Evolutionary conservation across 768 basidiomycete genomes (phyloP).

Genomic region (Tulasnella sp.): DNA sequence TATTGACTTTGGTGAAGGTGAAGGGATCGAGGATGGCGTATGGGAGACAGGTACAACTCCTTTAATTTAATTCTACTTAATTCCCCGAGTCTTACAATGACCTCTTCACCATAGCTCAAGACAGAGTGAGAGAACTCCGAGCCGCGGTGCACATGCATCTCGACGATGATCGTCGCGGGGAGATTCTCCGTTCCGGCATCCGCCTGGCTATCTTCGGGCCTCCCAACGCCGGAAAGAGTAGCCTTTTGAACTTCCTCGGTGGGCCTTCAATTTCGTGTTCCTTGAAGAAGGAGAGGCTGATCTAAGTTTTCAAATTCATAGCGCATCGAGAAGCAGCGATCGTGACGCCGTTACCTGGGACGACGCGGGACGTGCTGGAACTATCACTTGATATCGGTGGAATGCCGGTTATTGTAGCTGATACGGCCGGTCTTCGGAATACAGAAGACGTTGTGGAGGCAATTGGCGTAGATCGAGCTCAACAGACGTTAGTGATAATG

Average conservation of each 20-base stretch:
- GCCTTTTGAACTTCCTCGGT: constrained; percentile 77
- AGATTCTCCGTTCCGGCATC: constrained; percentile 73
- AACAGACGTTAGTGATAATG: constrained; percentile 46
- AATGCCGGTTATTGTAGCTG: constrained; percentile 65
- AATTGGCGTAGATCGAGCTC: constrained; percentile 72
- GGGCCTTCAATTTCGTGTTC: constrained; percentile 12
- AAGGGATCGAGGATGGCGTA: constrained; percentile 77
- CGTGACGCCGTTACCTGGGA: constrained; percentile 78
- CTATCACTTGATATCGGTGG: constrained; percentile 83
- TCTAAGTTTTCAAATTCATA: constrained; percentile 25
- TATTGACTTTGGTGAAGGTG: constrained; percentile 89
- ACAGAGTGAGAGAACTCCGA: constrained; percentile 40
- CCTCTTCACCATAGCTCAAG: constrained; percentile 37
- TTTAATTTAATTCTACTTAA: background rate
- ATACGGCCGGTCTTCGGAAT: constrained; percentile 74
- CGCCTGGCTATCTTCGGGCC: constrained; percentile 83
- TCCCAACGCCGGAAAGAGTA: constrained; percentile 91
- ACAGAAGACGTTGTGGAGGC: constrained; percentile 63
- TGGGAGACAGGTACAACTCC: constrained; percentile 49
- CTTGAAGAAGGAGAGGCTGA: background rate
- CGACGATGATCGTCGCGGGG: constrained; percentile 63
- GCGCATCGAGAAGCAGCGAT: constrained; percentile 84
- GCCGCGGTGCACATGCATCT: constrained; percentile 46
- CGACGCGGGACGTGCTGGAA: constrained; percentile 80
- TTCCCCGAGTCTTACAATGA: background rate